A percentile compares a stretch with the other conserved stretches of the same genome.
phyloP scores from a whole-genome alignment of 495 filamentous ascomycete species.

The Penicillium arizonense region DNA sequence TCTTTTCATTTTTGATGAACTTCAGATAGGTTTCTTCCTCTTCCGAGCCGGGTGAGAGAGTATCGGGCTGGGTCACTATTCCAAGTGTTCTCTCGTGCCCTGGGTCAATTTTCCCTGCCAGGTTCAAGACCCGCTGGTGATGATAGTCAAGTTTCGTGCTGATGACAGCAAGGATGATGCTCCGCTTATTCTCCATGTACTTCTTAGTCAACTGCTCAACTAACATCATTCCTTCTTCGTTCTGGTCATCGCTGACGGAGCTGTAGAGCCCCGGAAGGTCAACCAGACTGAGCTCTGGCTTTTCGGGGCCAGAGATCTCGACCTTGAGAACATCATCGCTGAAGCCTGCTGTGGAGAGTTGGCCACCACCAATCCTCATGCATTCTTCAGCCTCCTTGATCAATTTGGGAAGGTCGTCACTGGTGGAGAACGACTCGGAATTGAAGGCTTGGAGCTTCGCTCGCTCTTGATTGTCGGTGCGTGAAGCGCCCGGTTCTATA shows the following conservation, averaged over 20 bases:
- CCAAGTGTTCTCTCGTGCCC: conserved; percentile 48
- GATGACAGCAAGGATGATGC: conserved; percentile 65
- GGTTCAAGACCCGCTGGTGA: conserved; percentile 46
- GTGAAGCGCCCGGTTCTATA: conserved; percentile 38
- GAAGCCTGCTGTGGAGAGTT: conserved; percentile 39
- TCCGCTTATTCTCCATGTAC: conserved; percentile 58
- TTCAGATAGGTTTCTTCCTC: conserved; percentile 51
- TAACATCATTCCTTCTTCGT: conserved; percentile 31
- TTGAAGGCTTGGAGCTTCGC: conserved; percentile 11
- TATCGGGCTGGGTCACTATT: conserved; percentile 49
- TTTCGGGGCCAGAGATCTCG: conserved; percentile 56
- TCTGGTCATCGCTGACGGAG: conserved; percentile 35
- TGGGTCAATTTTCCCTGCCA: conserved; percentile 10
- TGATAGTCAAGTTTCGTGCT: conserved; percentile 49
- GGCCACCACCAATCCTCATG: conserved; percentile 38
- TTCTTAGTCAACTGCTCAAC: conserved; percentile 50
- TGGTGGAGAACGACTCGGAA: conserved; percentile 11
- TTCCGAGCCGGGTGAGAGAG: conserved; percentile 21
- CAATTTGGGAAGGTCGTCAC: conserved; percentile 33
- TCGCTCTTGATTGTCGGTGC: conserved; percentile 10
- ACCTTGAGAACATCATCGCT: conserved; percentile 63
- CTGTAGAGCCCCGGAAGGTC: conserved; percentile 64
- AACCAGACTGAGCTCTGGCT: conserved; percentile 63
- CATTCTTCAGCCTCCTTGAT: conserved; percentile 46
- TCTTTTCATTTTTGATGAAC: conserved; percentile 59